Evolutionary conservation across 2,329 filamentous ascomycete species (phyloP), one percentile per base, ranked within the genome.

Genomic region (Phialophora expanda): DNA sequence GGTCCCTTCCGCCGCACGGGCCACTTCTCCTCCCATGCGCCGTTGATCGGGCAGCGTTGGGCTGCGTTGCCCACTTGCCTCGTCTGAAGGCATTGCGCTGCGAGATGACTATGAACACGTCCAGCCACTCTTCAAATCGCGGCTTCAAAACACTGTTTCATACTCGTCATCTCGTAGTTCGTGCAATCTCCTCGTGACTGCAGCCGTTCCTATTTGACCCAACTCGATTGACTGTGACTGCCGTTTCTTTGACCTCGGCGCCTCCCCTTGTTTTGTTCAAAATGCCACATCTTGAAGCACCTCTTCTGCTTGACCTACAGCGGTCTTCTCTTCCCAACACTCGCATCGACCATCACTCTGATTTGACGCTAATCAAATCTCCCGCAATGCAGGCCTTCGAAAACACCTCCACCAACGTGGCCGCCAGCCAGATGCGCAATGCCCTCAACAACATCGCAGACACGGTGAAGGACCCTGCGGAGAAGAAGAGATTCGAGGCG

Each of bases 401-500:
- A 83, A 98, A 98, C 87, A 96, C 95, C 74, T 97, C 94, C 64
- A 99, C 95, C 77, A 97, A 92, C 75, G 94, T 99, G 72, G 95
- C 95, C 69, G 95, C 95, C 64, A 96, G 93, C 67, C 95, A 99
- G 85, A 99, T 99, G 95, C 92, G 95, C 81, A 99, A 99, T 86
- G 87, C 92, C 69, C 86, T 99, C 78, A 98, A 97, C 79, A 89
- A 90, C 79, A 90, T 99, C 70, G 87, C 91, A 74, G 95, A 99
- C 83, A 91, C 90, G 9, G 93, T 97, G 78, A 87, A 89, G 75
- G 93, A 98, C 78, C 85, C 90, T 64, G 83, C 78, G 34, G 84
- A 87, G 78, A 88, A 87, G 84, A 81, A 82, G 91, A 88, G 96
- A 72, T 98, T 98, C 80, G 94, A 98, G 84, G 96, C 93, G 4